Percentiles rank a stretch among this genome's conserved stretches.
phyloP scores from a whole-genome alignment of 192 early-diverging fungal species.

The Podila epicladia region DNA sequence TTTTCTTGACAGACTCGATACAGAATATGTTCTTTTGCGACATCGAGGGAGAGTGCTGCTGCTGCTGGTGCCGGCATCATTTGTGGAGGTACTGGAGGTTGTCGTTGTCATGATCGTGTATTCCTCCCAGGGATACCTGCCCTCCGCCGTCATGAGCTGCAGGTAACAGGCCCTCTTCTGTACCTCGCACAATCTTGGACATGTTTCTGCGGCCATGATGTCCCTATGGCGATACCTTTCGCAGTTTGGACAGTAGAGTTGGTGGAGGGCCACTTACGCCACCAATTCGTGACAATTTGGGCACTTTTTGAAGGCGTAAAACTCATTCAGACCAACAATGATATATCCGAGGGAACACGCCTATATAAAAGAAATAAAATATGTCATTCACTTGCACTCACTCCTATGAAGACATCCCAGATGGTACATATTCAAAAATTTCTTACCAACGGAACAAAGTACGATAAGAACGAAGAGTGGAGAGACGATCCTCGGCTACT shows the following conservation, averaged over 20 bases:
- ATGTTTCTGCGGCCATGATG: conserved; percentile 7
- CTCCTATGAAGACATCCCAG: too few relatives aligned
- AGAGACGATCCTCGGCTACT: neutral
- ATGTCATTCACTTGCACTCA: neutral
- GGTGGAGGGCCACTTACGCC: neutral
- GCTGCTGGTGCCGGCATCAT: too few relatives aligned
- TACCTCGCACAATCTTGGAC: neutral
- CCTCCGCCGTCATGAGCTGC: too few relatives aligned
- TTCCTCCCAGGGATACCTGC: too few relatives aligned
- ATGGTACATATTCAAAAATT: too few relatives aligned
- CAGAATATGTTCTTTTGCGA: too few relatives aligned
- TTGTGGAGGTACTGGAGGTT: too few relatives aligned
- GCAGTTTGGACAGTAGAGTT: neutral
- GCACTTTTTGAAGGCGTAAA: neutral
- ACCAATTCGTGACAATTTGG: neutral
- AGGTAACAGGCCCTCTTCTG: too few relatives aligned
- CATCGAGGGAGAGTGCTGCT: too few relatives aligned
- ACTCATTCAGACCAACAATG: neutral
- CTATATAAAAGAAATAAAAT: neutral
- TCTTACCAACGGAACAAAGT: neutral
- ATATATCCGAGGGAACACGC: neutral
- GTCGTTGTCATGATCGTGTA: too few relatives aligned
- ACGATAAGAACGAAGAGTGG: neutral
- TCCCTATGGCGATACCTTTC: neutral
- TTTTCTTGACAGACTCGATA: too few relatives aligned